These are phyloP conservation scores for Arabidopsis thaliana DNA, from an alignment of 345 rosid genomes.

Conservation along the genomic window DNA sequence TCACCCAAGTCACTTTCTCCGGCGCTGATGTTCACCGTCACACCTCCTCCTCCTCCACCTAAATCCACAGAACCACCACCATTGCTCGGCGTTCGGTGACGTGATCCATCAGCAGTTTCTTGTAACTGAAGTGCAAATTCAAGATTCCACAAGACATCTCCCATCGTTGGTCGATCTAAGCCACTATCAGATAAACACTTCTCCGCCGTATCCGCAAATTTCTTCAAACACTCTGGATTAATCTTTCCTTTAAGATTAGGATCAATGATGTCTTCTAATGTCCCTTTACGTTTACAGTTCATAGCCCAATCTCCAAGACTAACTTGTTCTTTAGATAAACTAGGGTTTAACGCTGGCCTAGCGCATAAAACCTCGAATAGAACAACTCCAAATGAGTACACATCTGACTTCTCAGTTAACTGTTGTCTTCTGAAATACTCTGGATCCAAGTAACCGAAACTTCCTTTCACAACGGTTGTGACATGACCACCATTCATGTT, in stretches of 20 bases:
- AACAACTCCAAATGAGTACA: conserved; percentile 92
- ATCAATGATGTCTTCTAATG: conserved; percentile 65
- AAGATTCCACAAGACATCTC: conserved; percentile 81
- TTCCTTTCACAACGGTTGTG: conserved; percentile 85
- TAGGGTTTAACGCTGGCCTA: conserved; percentile 75
- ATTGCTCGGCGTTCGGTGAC: conserved; percentile 18
- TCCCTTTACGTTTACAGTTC: conserved; percentile 57
- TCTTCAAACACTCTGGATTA: conserved; percentile 60
- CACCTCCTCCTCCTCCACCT: conserved; percentile 17
- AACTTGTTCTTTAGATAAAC: conserved; percentile 75
- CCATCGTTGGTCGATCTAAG: conserved; percentile 77
- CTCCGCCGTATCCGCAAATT: conserved; percentile 69
- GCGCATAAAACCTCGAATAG: conserved; percentile 77
- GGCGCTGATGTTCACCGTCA: conserved; percentile 38
- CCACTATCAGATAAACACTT: conserved; percentile 75
- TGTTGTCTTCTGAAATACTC: conserved; percentile 85
- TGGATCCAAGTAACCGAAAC: conserved; percentile 90
- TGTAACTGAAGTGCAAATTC: conserved; percentile 72
- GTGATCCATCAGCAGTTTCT: conserved; percentile 48
- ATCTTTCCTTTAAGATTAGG: conserved; percentile 61
- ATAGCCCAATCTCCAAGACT: conserved; percentile 91
- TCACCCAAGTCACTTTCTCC: conserved; percentile 45
- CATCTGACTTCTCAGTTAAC: conserved; percentile 85
- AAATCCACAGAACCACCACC: conserved; percentile 35
- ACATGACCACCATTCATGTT: conserved; percentile 83